Base-by-base conservation (phyloP, 768 basidiomycete species). In the Termitomyces sp. region DNA sequence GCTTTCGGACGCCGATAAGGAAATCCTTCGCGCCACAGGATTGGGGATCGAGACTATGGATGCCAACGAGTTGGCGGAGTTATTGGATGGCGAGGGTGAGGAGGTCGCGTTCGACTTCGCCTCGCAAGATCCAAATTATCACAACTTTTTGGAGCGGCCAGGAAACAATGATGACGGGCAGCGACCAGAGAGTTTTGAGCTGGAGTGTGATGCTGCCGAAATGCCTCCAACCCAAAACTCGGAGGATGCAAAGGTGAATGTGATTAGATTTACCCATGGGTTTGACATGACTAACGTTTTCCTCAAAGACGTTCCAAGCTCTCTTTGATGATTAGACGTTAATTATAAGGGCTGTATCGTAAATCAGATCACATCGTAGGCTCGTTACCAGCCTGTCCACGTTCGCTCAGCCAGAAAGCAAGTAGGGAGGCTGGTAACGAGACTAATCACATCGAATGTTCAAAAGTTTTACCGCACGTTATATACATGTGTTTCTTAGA, bases 11-110 rank as follows among this genome's bases (percentile, higher is more conserved):
- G 77, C 75, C 31, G 80, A 83, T 37, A 74, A 77, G 61, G 80
- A 77, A 50, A 74, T 76, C 5, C 74, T 90, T 44, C 76, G 76
- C 37, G 77, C 75, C 27, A 83, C 85, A 1, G 89, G 89, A 5
- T 71, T 92, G 29, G 87, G 85, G 3, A 74, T 86, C 23, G 87
- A 89, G 63, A 65, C 77, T 58, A 89, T 91, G 88, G 73, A 77
- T 57, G 76, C 69, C 5, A 78, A 82, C 23, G 87, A 90, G 65
- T 69, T 90, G 35, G 76, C 73, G 21, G 82, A 78, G 25, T 76
- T 87, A 74, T 68, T 87, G 19, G 82, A 83, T 53, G 84, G 75
- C 27, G 83, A 85, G 2, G 84, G 78, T 11, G 82, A 82, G 58
- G 85, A 87, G 63, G 79, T 80, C 4, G 72, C 70, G 21, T 76